Evolutionary conservation across 306 rosid species (phyloP), one percentile per base, ranked within the genome.

Genomic region (Ormosia semicastrata): DNA sequence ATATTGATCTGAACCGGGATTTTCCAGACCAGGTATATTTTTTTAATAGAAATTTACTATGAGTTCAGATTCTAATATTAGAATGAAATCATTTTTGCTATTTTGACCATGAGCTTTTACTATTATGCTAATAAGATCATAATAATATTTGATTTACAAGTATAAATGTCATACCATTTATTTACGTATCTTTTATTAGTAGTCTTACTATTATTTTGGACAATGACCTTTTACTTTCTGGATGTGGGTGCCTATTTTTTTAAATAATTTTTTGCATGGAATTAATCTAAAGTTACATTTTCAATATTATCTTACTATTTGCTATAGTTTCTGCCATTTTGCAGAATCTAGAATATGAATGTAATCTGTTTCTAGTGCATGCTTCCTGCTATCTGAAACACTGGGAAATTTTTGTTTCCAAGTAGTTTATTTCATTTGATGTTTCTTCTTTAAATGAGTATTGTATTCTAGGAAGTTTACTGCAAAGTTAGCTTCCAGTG

Each of bases 11-110:
- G 68, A 95, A 95, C 79, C 88, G 99, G 78, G 97, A 95, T 83
- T 95, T 93, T 88, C 99, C 99, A 1, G 99, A 93, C 68, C 98
- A 93, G 99, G 99, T 95, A 87, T 77, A 2, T 70, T 13, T 71
- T 58, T 60, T 8, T 24, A 15, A 14, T 30, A 56, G 5, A 54
- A 13, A 50, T 64, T 64, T 41, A 9, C 10, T n/a, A 39, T 65
- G 77, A 83, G 34, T 79, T 79, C 40, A 53, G 54, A 76, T 63
- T 69, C 44, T 79, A 62, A 69, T 29, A 50, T 54, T 54, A 46
- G 47, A 79, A 74, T 54, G n/a, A n/a, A n/a, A n/a, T n/a, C 32
- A 62, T 41, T 50, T 32, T 59, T 82, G 41, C 36, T 58, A 4
- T 74, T 74, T 15, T 53, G 85, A 33, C 68, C n/a, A 40, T 71